A percentile compares a stretch with the other conserved stretches of the same genome.
Evolutionary conservation across 2,329 filamentous ascomycete species (phyloP).

Genomic region (Chalaropsis thielavioides): DNA sequence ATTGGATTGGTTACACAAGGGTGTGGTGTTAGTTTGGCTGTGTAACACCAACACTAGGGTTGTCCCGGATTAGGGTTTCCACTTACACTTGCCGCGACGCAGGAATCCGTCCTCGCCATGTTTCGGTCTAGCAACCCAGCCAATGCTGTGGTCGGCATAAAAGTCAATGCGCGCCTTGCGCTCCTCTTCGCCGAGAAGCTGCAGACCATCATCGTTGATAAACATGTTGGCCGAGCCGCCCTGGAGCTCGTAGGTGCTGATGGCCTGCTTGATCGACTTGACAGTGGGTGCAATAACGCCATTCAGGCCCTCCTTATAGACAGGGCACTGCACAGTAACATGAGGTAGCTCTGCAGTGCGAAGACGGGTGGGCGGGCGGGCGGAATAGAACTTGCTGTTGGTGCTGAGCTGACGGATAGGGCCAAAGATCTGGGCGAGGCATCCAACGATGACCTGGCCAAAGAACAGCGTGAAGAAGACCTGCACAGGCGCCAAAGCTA

Average conservation of each 20-base stretch:
- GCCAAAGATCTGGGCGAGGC: conserved; percentile 60
- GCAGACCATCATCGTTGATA: conserved; percentile 61
- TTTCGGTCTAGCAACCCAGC: conserved; percentile 52
- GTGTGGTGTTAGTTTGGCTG: background rate
- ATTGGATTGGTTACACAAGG: background rate
- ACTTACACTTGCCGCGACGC: conserved; percentile 43
- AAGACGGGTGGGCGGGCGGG: conserved; percentile 49
- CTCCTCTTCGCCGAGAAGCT: conserved; percentile 49
- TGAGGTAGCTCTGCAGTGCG: conserved; percentile 47
- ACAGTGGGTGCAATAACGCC: conserved; percentile 65
- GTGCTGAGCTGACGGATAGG: conserved; percentile 56
- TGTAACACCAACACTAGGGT: background rate
- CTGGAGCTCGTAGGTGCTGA: conserved; percentile 62
- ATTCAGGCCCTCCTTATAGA: conserved; percentile 70
- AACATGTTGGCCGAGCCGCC: conserved; percentile 68
- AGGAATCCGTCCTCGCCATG: conserved; percentile 49
- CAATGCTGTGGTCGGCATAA: conserved; percentile 54
- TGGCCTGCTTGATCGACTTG: conserved; percentile 62
- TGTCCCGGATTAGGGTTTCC: background rate
- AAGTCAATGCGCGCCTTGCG: conserved; percentile 50
- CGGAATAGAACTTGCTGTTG: conserved; percentile 76
- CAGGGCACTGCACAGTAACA: conserved; percentile 71
- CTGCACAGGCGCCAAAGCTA: conserved; percentile 54
- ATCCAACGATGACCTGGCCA: conserved; percentile 62
- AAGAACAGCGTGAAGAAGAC: conserved; percentile 76